Evolutionary conservation across 768 basidiomycete genomes (phyloP).

Genomic region (Wakefieldia striispora): DNA sequence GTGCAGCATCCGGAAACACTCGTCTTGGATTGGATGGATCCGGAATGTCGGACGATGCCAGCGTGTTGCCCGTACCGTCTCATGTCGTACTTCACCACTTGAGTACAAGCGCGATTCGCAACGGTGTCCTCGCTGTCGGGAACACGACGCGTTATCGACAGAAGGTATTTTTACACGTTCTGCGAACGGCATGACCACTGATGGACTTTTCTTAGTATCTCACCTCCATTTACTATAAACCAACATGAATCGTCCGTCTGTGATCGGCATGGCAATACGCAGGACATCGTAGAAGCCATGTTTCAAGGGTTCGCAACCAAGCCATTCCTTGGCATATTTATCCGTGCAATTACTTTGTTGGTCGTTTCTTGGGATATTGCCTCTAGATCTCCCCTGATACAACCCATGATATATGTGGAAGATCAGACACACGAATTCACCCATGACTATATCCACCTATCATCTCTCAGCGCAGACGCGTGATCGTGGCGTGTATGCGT

Average conservation of each 20-base stretch:
- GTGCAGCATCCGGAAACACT: conserved; percentile 22
- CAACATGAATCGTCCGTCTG: conserved; percentile 40
- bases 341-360: conserved; percentile 21
- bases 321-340: conserved; percentile 26
- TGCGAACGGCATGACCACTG: conserved; percentile 8
- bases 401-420: conserved; percentile 19
- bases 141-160: conserved; percentile 88
- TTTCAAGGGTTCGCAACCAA: conserved; percentile 7
- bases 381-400: conserved; percentile 24
- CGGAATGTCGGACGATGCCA: conserved; percentile 79
- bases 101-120: conserved; percentile 92
- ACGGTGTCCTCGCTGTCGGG: conserved; percentile 89
- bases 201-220: conserved; percentile 55
- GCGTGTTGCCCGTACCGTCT: conserved; percentile 87
- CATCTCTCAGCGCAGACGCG: conserved; percentile 2
- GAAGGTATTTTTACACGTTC: conserved; percentile 55
- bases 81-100: conserved; percentile 95
- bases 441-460: conserved; percentile 18
- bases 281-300: conserved; percentile 25
- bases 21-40: conserved; percentile 37
- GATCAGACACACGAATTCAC: conserved; percentile 13
- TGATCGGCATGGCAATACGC: conserved; percentile 18
- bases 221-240: conserved; percentile 83
- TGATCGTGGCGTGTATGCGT: conserved; percentile 8
- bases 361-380: conserved; percentile 28